Base-by-base conservation (phyloP, 345 rosid species). In the Melastoma malabathricum region DNA sequence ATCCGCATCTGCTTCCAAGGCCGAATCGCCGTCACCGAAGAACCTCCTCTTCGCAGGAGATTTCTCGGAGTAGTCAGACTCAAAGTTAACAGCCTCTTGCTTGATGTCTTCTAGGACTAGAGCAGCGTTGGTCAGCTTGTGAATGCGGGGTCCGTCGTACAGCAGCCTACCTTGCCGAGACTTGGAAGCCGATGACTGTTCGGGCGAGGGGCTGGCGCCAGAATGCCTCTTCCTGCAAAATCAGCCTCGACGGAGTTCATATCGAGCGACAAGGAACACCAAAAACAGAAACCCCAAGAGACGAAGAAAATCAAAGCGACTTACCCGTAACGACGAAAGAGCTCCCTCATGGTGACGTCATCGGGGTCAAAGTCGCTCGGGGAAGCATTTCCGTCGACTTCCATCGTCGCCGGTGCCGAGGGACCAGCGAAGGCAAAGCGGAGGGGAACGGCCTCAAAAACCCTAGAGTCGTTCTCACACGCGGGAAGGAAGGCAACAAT, bases 291-390 rank as follows among this genome's bases (percentile, higher is more conserved):
- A 27, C 17, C 25, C 38, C 8, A 1, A 43, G 48, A 6, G 6
- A 10, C 10, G 34, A 47, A 55, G 25, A 55, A 43, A 31, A 20
- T 8, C 38, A 19, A 14, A 17, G 12, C 10, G 23, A 43, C 13
- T 46, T 77, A 87, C 98, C 98, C 86, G 62, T 80, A 92, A 54
- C 98, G 98, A 44, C 98, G 93, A 62, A 62, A 92, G 45, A 75
- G 79, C 51, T 84, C 95, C 47, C 98, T 68, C 62, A 59, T 68
- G 54, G 72, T 62, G 72, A 78, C 82, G 43, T 65, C 82, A 59
- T 72, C 78, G 5, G 98, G 98, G 68, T 87, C 86, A 51, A 68
- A 83, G 62, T 64, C 71, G 75, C 68, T 64, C 7, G 89, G 84
- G 3, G 93, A 78, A 39, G 89, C 60, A 52, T 84, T 95, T 95